A percentile compares a stretch with the other conserved stretches of the same genome.
Conservation (phyloP, 108 stramenopile genomes). For the Nannochloropsis gaditana region DNA sequence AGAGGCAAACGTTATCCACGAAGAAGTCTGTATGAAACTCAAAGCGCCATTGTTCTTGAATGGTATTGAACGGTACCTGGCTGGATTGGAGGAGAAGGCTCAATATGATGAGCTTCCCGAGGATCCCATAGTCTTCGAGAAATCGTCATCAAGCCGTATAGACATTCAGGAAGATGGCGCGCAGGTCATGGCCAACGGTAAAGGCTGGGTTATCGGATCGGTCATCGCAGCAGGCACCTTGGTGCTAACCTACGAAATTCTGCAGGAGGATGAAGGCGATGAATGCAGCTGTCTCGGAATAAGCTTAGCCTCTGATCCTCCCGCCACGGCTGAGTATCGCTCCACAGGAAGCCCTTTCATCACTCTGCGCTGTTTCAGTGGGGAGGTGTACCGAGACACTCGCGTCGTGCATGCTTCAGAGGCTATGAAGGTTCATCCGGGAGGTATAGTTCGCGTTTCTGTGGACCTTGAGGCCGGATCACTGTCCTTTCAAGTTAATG, state of each 20-base stretch:
- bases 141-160: neutral
- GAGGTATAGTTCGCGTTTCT: neutral
- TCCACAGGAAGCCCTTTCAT: constrained; percentile 11
- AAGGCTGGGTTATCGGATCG: neutral
- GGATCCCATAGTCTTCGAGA: neutral
- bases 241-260: neutral
- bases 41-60: neutral
- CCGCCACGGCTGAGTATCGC: constrained; percentile 19
- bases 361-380: constrained; percentile 9
- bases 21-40: neutral
- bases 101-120: neutral
- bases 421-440: constrained; percentile 10
- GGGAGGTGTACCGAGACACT: constrained; percentile 6
- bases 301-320: neutral
- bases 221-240: neutral
- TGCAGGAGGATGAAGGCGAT: constrained; percentile 14
- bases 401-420: neutral
- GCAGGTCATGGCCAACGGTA: constrained; percentile 3
- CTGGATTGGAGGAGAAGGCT: neutral
- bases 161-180: neutral
- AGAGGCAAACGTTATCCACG: neutral
- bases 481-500: neutral
- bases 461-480: neutral
- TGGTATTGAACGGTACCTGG: neutral
- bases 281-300: constrained; percentile 7